Base-by-base conservation (phyloP, 2,329 filamentous ascomycete genomes). In the Ploettnerulaceae sp. region DNA sequence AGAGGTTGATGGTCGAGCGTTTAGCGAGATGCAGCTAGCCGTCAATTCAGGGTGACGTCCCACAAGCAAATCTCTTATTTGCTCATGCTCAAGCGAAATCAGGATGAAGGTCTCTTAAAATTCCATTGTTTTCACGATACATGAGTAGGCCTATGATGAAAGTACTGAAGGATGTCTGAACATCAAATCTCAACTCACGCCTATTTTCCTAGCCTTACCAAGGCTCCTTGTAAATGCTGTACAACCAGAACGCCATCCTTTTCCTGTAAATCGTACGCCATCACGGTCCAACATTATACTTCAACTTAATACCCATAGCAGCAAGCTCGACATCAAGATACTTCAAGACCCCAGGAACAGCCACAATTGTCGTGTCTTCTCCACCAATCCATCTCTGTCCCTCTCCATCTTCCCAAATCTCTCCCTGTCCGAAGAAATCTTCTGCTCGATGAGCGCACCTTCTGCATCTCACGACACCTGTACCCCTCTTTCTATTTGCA, bases 281-380 rank as follows among this genome's bases (percentile, higher is more conserved):
- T 58, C 39, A 59, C 29, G 61, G 61, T 11, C 57, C 76, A 57
- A 97, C 85, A 66, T 84, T 84, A 65, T 95, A 97, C 74, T 89
- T 95, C 70, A 98, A 79, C 70, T 89, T 85, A 44, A 98, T 84
- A 43, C 93, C 93, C 93, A 98, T 98, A 46, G 89, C 89, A 26
- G 90, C 88, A 59, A 98, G 71, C 69, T 98, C 93, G 15, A 95
- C 90, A 69, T 98, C 93, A 56, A 98, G 70, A 71, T 86, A 97
- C 69, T 87, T 89, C 66, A 98, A 71, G 45, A 95, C 93, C 54
- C 90, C 91, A 0, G 93, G 93, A 12, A 98, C 87, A 44, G 89
- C 90, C 26, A 98, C 89, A 55, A 93, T 75, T 3, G 90, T 93
- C 3, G 93, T 93, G 64, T 97, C 81, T 54, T 91, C 87, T 38